These are phyloP conservation scores for Phytopythium ostracodes DNA, from an alignment of 352 stramenopile species.

Conservation along the genomic window DNA sequence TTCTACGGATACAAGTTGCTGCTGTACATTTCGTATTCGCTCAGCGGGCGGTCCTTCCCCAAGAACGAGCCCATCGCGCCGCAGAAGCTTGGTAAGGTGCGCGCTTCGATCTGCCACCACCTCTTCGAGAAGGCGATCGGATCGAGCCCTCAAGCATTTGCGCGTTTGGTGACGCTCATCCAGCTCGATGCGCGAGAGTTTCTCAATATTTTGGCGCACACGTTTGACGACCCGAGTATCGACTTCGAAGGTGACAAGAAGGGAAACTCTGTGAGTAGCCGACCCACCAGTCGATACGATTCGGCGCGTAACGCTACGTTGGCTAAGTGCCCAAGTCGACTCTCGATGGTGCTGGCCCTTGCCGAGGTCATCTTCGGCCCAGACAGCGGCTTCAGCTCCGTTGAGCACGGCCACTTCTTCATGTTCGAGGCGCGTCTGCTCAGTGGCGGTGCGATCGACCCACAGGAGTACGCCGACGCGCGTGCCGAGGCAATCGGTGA, in stretches of 20 bases:
- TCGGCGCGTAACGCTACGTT: conserved; percentile 67
- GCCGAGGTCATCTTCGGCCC: conserved; percentile 76
- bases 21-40: conserved; percentile 91
- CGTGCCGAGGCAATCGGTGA: conserved; percentile 52
- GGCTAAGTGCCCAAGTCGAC: conserved; percentile 71
- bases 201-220: conserved; percentile 73
- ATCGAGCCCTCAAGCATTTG: conserved; percentile 41
- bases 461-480: conserved; percentile 76
- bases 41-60: conserved; percentile 88
- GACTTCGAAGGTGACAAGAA: conserved; percentile 86
- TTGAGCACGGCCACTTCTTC: conserved; percentile 86
- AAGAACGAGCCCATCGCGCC: conserved; percentile 66
- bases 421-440: conserved; percentile 88
- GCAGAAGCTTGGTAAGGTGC: conserved; percentile 69
- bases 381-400: conserved; percentile 60
- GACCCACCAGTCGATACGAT: conserved; percentile 68
- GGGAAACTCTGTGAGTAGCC: conserved; percentile 34
- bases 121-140: conserved; percentile 72
- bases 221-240: conserved; percentile 80
- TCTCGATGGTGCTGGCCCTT: conserved; percentile 83
- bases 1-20: conserved; percentile 84
- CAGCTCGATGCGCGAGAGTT: conserved; percentile 78
- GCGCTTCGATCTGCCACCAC: conserved; percentile 78
- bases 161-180: conserved; percentile 79
- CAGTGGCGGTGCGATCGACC: conserved; percentile 78